Evolutionary conservation across 768 basidiomycete genomes (phyloP).

Genomic region (Stropharia rugosoannulata): DNA sequence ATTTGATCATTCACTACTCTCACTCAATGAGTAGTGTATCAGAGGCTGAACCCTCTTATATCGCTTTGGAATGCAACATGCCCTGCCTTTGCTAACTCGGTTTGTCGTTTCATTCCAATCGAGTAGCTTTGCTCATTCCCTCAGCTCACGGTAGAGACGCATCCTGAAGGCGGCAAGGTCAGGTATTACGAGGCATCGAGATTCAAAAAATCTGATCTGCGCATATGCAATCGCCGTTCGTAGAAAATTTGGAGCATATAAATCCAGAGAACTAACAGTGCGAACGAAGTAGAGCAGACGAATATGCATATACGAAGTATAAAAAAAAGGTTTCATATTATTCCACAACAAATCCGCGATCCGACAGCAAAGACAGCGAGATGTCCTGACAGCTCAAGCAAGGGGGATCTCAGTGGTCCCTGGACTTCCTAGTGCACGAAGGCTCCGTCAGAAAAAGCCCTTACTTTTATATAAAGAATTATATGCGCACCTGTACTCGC

Average conservation of each 20-base stretch:
- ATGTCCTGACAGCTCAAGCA: slow-evolving; percentile 13
- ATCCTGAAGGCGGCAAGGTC: slow-evolving; percentile 23
- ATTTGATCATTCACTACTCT: too few species aligned
- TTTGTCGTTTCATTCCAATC: slow-evolving; percentile 6
- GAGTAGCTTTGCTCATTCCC: not conserved
- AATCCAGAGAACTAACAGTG: too few species aligned
- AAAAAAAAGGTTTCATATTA: too few species aligned
- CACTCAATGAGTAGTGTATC: too few species aligned
- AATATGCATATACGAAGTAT: too few species aligned
- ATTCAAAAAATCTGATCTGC: slow-evolving; percentile 24
- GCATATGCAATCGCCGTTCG: slow-evolving; percentile 23
- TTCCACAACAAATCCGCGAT: too few species aligned
- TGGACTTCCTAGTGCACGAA: slow-evolving; percentile 66
- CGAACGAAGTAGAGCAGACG: too few species aligned
- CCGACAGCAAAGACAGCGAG: too few species aligned
- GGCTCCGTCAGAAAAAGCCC: not conserved
- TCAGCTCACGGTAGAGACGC: slow-evolving; percentile 26
- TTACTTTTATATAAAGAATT: too few species aligned
- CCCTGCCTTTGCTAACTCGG: slow-evolving; percentile 27
- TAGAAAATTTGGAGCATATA: not conserved
- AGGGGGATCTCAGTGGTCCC: slow-evolving; percentile 77
- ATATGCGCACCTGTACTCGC: slow-evolving; percentile 77
- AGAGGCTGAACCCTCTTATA: too few species aligned
- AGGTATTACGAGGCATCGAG: slow-evolving; percentile 28
- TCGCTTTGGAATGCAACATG: too few species aligned